These are phyloP conservation scores for Mycena kentingensis DNA, from an alignment of 768 basidiomycete genomes.

Conservation along the genomic window DNA sequence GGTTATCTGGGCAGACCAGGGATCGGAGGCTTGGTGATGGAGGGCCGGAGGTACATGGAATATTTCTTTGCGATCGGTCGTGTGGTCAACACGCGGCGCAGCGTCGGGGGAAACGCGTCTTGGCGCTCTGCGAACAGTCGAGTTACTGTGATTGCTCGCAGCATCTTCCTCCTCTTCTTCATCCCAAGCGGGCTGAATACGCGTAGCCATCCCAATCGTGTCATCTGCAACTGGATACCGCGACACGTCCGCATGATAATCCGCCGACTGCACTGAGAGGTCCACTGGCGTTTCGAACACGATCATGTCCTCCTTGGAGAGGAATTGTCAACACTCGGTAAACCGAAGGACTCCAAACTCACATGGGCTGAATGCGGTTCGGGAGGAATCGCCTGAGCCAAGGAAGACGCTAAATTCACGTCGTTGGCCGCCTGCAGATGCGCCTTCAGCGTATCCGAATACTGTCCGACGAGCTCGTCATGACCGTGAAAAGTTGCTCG, in stretches of 20 bases:
- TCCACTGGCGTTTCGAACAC: conserved; percentile 7
- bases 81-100: no score
- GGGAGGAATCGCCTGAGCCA: conserved; percentile 46
- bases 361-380: conserved; percentile 41
- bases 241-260: conserved; percentile 15
- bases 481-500: conserved; percentile 51
- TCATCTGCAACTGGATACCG: conserved; percentile 9
- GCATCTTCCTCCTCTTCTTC: not conserved
- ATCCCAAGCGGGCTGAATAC: not conserved
- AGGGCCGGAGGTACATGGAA: no score
- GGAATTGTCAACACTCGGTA: no score
- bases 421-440: conserved; percentile 50
- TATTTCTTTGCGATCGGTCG: no score
- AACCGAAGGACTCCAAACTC: no score
- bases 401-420: conserved; percentile 49
- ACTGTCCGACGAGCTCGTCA: conserved; percentile 35
- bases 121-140: not conserved
- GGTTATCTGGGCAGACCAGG: no score
- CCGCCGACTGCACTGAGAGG: conserved; percentile 7
- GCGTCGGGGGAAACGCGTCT: not conserved
- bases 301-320: no score
- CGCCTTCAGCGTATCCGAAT: conserved; percentile 45
- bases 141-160: not conserved
- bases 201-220: conserved; percentile 4
- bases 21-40: no score